These are phyloP conservation scores for Teunomyces atbi DNA, from an alignment of 805 yeast genomes.

Conservation along the genomic window DNA sequence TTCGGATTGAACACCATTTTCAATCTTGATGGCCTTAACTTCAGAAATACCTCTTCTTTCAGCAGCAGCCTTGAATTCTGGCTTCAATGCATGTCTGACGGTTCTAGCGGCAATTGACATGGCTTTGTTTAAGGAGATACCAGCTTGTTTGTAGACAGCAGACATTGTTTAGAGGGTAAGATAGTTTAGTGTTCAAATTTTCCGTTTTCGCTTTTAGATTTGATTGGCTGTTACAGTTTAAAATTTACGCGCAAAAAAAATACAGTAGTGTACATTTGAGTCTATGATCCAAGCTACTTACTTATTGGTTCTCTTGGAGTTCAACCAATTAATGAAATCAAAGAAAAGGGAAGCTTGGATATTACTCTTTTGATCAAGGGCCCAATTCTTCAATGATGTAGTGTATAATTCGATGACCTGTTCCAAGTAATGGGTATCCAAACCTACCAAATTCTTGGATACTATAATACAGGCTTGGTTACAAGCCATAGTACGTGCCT, in stretches of 20 bases:
- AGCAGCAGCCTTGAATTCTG: slow-evolving; percentile 73
- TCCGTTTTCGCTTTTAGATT: slow-evolving; percentile 6
- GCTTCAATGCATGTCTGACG: slow-evolving; percentile 83
- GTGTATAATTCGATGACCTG: slow-evolving; percentile 56
- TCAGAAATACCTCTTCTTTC: slow-evolving; percentile 74
- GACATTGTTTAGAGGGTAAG: slow-evolving; percentile 28
- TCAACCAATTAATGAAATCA: slow-evolving; percentile 80
- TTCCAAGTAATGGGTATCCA: slow-evolving; percentile 37
- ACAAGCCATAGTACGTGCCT: slow-evolving; percentile 54
- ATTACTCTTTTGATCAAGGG: slow-evolving; percentile 43
- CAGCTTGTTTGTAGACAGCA: slow-evolving; percentile 47
- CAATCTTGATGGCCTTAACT: slow-evolving; percentile 67
- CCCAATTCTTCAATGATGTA: slow-evolving; percentile 61
- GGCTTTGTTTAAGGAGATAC: slow-evolving; percentile 73
- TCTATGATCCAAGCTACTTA: not conserved
- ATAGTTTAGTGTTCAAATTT: slow-evolving; percentile 1
- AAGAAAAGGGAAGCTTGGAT: slow-evolving; percentile 58
- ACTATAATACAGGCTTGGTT: slow-evolving; percentile 65
- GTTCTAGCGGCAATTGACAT: slow-evolving; percentile 87
- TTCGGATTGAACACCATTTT: slow-evolving; percentile 58
- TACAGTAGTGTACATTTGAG: slow-evolving; percentile 4
- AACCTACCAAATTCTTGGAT: slow-evolving; percentile 49
- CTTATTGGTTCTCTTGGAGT: slow-evolving; percentile 41
- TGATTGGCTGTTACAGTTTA: slow-evolving; percentile 1
- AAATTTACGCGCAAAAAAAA: not conserved